phyloP scores from a whole-genome alignment of 2,329 filamentous ascomycete genomes.

The Lasiodiplodia theobromae region DNA sequence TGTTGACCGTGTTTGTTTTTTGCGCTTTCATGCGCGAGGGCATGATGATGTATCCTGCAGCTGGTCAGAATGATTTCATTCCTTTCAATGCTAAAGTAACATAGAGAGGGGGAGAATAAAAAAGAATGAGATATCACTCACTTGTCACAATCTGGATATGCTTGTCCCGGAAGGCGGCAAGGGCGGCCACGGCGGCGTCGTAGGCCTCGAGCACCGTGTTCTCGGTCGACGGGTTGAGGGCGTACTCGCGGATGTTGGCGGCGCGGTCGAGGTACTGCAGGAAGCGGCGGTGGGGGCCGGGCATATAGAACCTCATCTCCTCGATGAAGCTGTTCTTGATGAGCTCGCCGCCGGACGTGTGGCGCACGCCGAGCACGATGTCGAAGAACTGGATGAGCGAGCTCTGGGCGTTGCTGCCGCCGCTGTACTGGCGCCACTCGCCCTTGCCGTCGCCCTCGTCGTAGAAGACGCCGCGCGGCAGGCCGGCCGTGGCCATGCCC shows the following conservation, averaged over 20 bases:
- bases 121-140: neutral
- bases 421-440: constrained; percentile 59
- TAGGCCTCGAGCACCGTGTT: constrained; percentile 51
- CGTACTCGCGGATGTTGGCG: constrained; percentile 56
- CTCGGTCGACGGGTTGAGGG: constrained; percentile 45
- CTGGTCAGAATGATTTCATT: constrained; percentile 34
- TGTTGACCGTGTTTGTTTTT: constrained; percentile 15
- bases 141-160: constrained; percentile 60
- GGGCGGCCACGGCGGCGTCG: constrained; percentile 54
- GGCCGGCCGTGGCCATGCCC: constrained; percentile 59
- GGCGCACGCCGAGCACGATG: constrained; percentile 59
- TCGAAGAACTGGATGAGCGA: constrained; percentile 63
- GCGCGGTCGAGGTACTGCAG: constrained; percentile 54
- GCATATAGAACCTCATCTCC: constrained; percentile 64
- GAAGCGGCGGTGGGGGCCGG: constrained; percentile 59
- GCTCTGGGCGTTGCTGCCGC: constrained; percentile 64
- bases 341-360: constrained; percentile 49
- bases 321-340: constrained; percentile 33
- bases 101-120: too few species aligned
- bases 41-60: constrained; percentile 56
- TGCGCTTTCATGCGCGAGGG: constrained; percentile 42
- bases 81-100: too few species aligned
- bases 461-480: constrained; percentile 61
- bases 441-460: constrained; percentile 57
- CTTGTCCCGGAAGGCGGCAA: constrained; percentile 57